Evolutionary conservation across 352 stramenopile species (phyloP), one percentile per base, ranked within the genome.

Genomic region (Globisporangium yorkense): DNA sequence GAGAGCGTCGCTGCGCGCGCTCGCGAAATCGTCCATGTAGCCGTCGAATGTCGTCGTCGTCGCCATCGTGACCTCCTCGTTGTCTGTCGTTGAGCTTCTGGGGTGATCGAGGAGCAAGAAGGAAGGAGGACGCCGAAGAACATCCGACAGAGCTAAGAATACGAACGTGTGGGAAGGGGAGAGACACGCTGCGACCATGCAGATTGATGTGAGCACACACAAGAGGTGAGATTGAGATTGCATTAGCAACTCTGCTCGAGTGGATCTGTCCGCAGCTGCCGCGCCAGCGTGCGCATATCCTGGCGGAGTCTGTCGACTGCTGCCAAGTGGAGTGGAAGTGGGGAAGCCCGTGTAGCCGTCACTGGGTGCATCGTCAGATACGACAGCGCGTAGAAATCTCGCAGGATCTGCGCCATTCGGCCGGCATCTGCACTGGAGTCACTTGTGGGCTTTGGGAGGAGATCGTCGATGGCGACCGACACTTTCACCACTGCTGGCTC

Each of bases 331-430:
- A 89, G 59, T 16, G 82, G 82, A 3, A 87, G 59, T 13, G 82
- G 82, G 6, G 77, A 89, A 50, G 82, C 72, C 16, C 82, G 74
- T 56, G 77, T 62, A 48, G 84, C 73, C 18, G 77, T 81, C 48
- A 85, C 71, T 16, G 82, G 82, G 44, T 92, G 77, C 56, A 80
- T 85, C 13, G 82, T 92, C 64, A 92, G 63, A 50, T 83, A 92
- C 43, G 80, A 89, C n/a, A 86, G 68, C 47, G 70, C 72, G 43
- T 79, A 57, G 40, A 88, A 89, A 41, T 92, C 76, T 8, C 61
- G 59, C 56, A 92, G 60, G 56, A 92, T 74, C 1, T 58, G 46
- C 33, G 56, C 61, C 9, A 69, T 40, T 2, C 56, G 60, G 20
- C 71, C 59, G 1, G 60, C 21, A 18, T 43, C 41, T 46, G 16